A percentile compares a stretch with the other conserved stretches of the same genome.
Conservation (phyloP, 345 rosid genomes). For the Adansonia digitata region DNA sequence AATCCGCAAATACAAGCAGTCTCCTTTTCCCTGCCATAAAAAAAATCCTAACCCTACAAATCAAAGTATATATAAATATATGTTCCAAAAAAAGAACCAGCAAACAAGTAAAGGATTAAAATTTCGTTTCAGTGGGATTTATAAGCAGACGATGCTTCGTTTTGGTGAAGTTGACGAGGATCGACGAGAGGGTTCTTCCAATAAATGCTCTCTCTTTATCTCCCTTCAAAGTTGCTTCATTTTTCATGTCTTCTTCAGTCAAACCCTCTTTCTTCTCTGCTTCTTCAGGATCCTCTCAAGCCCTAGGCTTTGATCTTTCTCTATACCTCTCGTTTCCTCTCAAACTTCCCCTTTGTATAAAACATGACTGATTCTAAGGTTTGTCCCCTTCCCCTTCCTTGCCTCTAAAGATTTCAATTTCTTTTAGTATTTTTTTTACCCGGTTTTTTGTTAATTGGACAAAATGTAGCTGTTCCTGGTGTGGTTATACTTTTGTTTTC, state of each 20-base stretch:
- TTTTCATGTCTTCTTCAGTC: slow-evolving; percentile 90
- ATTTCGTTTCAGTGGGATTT: neutral
- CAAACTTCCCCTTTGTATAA: slow-evolving; percentile 16
- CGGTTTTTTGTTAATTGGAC: neutral
- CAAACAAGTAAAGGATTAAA: neutral
- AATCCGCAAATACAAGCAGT: neutral
- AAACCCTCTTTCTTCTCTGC: slow-evolving; percentile 27
- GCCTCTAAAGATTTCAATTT: neutral
- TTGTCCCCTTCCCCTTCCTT: neutral
- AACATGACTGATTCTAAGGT: slow-evolving; percentile 82
- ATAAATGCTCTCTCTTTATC: slow-evolving; percentile 50
- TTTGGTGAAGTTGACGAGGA: slow-evolving; percentile 32
- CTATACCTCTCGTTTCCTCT: slow-evolving; percentile 24
- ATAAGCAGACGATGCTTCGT: slow-evolving; percentile 39
- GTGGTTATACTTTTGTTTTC: neutral
- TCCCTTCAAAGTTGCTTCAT: slow-evolving; percentile 14
- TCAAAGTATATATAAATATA: too few species aligned
- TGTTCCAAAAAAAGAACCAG: neutral
- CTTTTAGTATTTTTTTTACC: neutral
- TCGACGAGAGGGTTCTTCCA: slow-evolving; percentile 36
- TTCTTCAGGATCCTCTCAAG: slow-evolving; percentile 48
- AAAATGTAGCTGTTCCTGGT: neutral
- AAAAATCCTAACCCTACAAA: slow-evolving; percentile 30
- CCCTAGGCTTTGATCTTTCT: slow-evolving; percentile 37
- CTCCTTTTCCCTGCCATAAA: neutral